Conservation (phyloP, 2,329 filamentous ascomycete genomes). For the Talaromyces sp. region DNA sequence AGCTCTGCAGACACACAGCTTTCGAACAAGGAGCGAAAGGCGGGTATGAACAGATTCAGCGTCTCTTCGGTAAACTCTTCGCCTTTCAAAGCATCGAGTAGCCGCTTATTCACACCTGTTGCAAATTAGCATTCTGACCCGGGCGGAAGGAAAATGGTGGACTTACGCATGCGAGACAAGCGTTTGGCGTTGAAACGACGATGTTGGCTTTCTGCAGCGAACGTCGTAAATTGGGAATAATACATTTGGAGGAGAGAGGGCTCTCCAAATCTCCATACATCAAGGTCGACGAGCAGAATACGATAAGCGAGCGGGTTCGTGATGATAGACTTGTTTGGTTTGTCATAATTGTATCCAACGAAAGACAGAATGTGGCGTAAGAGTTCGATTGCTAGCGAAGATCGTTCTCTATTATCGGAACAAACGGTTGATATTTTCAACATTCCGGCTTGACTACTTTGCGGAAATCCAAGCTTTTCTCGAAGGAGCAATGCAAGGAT, state of each 20-base stretch:
- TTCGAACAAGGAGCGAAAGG: conserved; percentile 73
- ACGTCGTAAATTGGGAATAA: conserved; percentile 85
- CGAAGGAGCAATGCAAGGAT: conserved; percentile 78
- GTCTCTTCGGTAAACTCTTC: conserved; percentile 70
- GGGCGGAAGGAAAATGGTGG: background rate
- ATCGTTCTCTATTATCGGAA: conserved; percentile 42
- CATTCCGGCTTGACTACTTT: conserved; percentile 24
- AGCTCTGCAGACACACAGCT: conserved; percentile 79
- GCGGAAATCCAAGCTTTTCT: conserved; percentile 59
- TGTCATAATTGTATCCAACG: conserved; percentile 77
- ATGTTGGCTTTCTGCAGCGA: conserved; percentile 84
- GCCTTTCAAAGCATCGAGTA: conserved; percentile 84
- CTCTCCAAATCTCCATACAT: conserved; percentile 82
- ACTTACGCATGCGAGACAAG: conserved; percentile 81
- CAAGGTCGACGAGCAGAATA: conserved; percentile 83
- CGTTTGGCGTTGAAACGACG: conserved; percentile 87
- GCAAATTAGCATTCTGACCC: background rate
- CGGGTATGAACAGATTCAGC: conserved; percentile 68
- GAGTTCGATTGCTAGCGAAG: conserved; percentile 53
- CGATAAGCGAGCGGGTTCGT: conserved; percentile 94
- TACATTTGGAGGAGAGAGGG: conserved; percentile 77
- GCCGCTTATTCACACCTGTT: conserved; percentile 77
- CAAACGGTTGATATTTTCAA: conserved; percentile 39
- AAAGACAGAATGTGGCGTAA: conserved; percentile 76
- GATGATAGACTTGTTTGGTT: conserved; percentile 82